Evolutionary conservation across 768 basidiomycete genomes (phyloP), one percentile per base, ranked within the genome.

Genomic region (Chiua virens): DNA sequence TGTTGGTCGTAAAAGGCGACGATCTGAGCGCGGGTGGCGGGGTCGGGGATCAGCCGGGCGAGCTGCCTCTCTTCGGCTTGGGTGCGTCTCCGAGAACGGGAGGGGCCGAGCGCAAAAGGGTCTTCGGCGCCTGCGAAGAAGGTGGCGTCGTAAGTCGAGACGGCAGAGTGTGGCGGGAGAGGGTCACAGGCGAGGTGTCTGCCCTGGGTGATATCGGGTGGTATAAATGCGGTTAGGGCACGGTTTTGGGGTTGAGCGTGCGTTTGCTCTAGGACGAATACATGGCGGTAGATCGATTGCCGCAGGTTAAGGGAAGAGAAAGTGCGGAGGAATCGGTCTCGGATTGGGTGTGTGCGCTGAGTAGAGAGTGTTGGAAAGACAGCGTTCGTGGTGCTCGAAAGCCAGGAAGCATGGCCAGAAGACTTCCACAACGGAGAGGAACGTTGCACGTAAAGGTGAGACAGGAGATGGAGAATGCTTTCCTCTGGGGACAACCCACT

Each of bases 361-460:
- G 75, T 72, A 7, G 54, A 64, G 43, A 54, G 54, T 8, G 43
- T 79, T 52, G 48, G 70, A 41, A 42, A 70, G 38, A 53, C 71
- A 67, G 56, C 55, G 3, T 70, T 65, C 40, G 86, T 72, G 3
- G 82, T 85, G n/a, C 71, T 66, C 2, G 79, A 62, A 58, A 97
- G 83, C 94, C 94, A 98, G 0, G 76, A 64, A 2, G 79, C 61
- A 28, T 79, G 73, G 1, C 66, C 61, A 0, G 86, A 73, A 14
- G 86, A 83, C 73, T 95, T 98, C 94, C 94, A 98, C 3, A 96
- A 66, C 0, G 83, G 66, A 9, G 71, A 75, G 0, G 91, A 88
- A 8, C 92, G 86, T 38, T 87, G 82, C 4, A 80, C 89, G 66
- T 98, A 98, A 21, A 98, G 81, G 61, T 94, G 90, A 0, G 90